Evolutionary conservation across 169 alveolate genomes (phyloP), one percentile per base, ranked within the genome.

Genomic region (Theileria orientalis): DNA sequence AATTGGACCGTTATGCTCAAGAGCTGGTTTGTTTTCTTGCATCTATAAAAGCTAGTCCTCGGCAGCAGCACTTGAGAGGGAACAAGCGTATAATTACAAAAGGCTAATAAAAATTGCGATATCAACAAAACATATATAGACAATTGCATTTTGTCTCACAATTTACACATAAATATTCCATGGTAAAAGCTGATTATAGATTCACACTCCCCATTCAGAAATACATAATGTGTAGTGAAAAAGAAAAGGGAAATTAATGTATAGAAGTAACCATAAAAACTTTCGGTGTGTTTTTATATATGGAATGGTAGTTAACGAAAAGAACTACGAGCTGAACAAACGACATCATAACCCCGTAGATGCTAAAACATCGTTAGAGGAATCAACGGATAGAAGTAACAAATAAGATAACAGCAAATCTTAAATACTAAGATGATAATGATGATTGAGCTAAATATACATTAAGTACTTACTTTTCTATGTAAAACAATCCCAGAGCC

Each of bases 51-150:
- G 44, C 76, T 56, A n/a, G 87, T 79, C 11, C 60, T 30, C 2
- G 87, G 87, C 23, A 79, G 54, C 9, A 79, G 54, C 23, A 79
- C 83, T 54, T 79, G 87, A 5, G 87, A 67, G 30, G 87, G 87
- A 2, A 75, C 70, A 29, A 70, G 61, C 3, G 67, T 63, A 29
- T 64, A 41, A 32, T 46, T 66, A 49, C 70, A 19, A 44, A 62
- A 44, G 16, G 6, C 72, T 21, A 40, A 2, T 13, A 56, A 27
- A 27, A 56, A 9, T 32, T 56, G n/a, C 32, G 37, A 27, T 23
- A 23, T 1, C 3, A 37, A 21, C 46, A 56, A n/a, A 30, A 27
- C 19, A 27, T 29, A 25, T n/a, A 56, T 30, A n/a, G 16, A n/a
- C 7, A 37, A 27, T 6, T 29, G 6, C 66, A 56, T 56, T 56